Percentiles rank a stretch among this genome's conserved stretches.
These are phyloP conservation scores for Tetracladium setigerum DNA, from an alignment of 495 filamentous ascomycete species.

Conservation along the genomic window DNA sequence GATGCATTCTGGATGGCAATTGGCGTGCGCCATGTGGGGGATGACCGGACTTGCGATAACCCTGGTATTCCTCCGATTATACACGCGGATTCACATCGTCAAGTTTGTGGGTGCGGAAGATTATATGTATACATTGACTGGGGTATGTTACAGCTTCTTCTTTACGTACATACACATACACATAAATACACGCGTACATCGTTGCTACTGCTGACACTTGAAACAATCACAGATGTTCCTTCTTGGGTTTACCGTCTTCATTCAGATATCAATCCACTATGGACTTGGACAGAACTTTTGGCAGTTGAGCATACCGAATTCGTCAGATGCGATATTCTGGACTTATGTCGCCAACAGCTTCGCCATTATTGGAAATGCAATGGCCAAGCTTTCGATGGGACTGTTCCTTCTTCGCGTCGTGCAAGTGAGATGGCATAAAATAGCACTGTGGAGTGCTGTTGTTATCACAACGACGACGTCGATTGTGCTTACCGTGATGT, in stretches of 20 bases:
- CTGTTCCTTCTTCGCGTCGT: slow-evolving; percentile 1
- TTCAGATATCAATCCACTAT: not conserved
- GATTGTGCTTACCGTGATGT: not conserved
- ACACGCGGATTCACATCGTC: slow-evolving; percentile 10
- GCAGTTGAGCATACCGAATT: too few relatives aligned
- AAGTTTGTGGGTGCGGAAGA: slow-evolving; percentile 15
- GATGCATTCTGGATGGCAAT: too few relatives aligned
- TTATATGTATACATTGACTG: slow-evolving; percentile 14
- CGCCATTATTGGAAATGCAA: slow-evolving; percentile 1
- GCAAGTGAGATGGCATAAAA: not conserved
- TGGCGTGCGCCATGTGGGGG: not conserved
- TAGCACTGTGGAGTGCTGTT: not conserved
- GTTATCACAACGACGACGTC: not conserved
- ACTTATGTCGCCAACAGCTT: not conserved
- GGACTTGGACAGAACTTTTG: not conserved
- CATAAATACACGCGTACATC: slow-evolving; percentile 7
- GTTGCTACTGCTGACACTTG: slow-evolving; percentile 12
- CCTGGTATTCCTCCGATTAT: slow-evolving; percentile 12
- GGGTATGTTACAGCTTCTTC: slow-evolving; percentile 6
- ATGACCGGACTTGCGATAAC: slow-evolving; percentile 8
- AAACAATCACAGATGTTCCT: slow-evolving; percentile 4
- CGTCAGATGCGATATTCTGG: not conserved
- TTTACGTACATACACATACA: not conserved
- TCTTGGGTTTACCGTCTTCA: not conserved
- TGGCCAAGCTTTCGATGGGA: not conserved